phyloP scores from a whole-genome alignment of 345 rosid species.

The Hypericum perforatum region DNA sequence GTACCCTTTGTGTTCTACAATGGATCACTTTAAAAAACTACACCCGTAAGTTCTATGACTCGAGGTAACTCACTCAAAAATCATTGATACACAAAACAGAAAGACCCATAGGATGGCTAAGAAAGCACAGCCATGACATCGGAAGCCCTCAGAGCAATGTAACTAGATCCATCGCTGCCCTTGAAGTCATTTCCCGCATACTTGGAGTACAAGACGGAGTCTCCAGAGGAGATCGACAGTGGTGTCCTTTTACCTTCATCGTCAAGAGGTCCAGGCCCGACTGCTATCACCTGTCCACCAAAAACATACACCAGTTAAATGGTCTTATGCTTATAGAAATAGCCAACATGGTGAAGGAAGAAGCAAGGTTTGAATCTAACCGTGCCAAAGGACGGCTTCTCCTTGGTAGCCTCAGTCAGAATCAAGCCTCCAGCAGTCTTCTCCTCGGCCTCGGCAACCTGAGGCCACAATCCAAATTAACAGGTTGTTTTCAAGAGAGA shows the following conservation, averaged over 20 bases:
- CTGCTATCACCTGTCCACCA: constrained; percentile 58
- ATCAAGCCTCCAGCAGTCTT: constrained; percentile 93
- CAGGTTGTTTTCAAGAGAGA: neutral
- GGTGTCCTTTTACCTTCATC: constrained; percentile 66
- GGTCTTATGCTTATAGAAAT: neutral
- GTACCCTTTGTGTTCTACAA: constrained; percentile 19
- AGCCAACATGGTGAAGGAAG: neutral
- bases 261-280: constrained; percentile 73
- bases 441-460: constrained; percentile 91
- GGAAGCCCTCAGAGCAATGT: constrained; percentile 70
- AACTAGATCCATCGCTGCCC: constrained; percentile 64
- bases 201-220: constrained; percentile 80
- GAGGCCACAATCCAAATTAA: constrained; percentile 6
- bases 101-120: constrained; percentile 23
- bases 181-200: constrained; percentile 87
- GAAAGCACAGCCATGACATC: constrained; percentile 93
- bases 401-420: constrained; percentile 75
- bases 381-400: constrained; percentile 84
- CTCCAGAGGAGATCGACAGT: constrained; percentile 43
- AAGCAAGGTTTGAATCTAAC: constrained; percentile 25
- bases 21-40: constrained; percentile 8
- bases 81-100: too few species aligned
- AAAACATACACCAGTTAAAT: neutral
- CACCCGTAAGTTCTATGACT: constrained; percentile 17
- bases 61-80: constrained; percentile 13